A percentile compares a stretch with the other conserved stretches of the same genome.
phyloP scores from a whole-genome alignment of 129 eudicot genomes.

The Artemisia annua region DNA sequence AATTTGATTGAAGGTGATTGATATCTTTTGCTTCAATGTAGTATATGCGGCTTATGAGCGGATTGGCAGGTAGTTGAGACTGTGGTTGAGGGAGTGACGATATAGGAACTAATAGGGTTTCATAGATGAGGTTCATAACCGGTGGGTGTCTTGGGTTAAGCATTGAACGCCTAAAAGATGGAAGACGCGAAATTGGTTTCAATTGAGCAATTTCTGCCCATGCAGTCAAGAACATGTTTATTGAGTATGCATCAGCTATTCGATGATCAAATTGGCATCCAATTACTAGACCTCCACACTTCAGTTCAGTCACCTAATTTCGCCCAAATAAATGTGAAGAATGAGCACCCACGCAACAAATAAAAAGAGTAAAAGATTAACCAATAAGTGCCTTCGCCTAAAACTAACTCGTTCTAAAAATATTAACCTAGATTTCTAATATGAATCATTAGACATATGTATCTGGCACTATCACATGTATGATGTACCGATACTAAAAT shows the following conservation, averaged over 20 bases:
- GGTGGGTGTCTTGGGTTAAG: conserved; percentile 49
- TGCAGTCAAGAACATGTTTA: conserved; percentile 50
- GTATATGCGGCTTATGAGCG: conserved; percentile 47
- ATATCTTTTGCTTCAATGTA: conserved; percentile 29
- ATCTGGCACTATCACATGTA: too few relatives aligned
- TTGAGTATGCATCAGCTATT: conserved; percentile 54
- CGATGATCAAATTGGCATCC: conserved; percentile 63
- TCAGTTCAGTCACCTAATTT: conserved; percentile 47
- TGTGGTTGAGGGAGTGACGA: conserved; percentile 36
- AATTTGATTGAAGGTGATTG: conserved; percentile 33
- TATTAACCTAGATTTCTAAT: too few relatives aligned
- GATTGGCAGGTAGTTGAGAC: conserved; percentile 6
- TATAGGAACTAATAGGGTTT: conserved; percentile 35
- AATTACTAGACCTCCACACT: conserved; percentile 49
- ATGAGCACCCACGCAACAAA: too few relatives aligned
- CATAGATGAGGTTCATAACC: conserved; percentile 18
- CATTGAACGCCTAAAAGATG: conserved; percentile 48
- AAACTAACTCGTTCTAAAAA: too few relatives aligned
- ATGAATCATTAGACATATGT: too few relatives aligned
- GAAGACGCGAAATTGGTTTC: conserved; percentile 27
- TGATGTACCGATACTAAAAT: too few relatives aligned
- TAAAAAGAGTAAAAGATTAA: too few relatives aligned
- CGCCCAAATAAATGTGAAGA: neutral
- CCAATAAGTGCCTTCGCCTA: too few relatives aligned
- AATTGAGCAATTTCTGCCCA: conserved; percentile 52